Percentiles rank a stretch among this genome's conserved stretches.
Conservation (phyloP, 805 yeast genomes). For the Phaffomyces opuntiae region DNA sequence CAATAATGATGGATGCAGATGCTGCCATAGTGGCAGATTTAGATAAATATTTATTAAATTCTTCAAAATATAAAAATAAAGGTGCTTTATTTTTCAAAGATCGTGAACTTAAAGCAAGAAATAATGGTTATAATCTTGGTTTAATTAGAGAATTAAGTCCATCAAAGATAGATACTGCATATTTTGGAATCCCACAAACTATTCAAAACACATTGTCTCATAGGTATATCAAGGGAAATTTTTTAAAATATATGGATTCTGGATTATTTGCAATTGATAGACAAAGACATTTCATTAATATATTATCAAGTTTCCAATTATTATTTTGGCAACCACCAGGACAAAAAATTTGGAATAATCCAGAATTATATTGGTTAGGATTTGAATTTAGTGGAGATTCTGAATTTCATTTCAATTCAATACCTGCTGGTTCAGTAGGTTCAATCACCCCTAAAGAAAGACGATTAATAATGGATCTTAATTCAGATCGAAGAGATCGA, state of each 20-base stretch:
- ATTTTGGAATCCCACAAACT: constrained; percentile 29
- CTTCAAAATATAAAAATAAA: constrained; percentile 25
- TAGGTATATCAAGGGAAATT: constrained; percentile 32
- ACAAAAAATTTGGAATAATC: constrained; percentile 56
- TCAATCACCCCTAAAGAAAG: constrained; percentile 24
- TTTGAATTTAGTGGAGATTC: constrained; percentile 49
- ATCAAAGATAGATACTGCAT: constrained; percentile 27
- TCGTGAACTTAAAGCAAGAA: constrained; percentile 29
- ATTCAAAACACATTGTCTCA: constrained; percentile 31
- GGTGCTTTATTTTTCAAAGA: constrained; percentile 41
- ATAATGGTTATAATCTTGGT: constrained; percentile 19
- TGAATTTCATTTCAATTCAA: constrained; percentile 40
- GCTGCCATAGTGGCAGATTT: constrained; percentile 36
- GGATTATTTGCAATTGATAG: constrained; percentile 42
- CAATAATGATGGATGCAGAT: constrained; percentile 46
- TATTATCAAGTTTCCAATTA: constrained; percentile 35
- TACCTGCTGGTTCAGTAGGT: constrained; percentile 56
- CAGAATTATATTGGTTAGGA: constrained; percentile 62
- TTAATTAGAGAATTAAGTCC: constrained; percentile 42
- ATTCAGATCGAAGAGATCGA: constrained; percentile 9
- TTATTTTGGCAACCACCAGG: constrained; percentile 34
- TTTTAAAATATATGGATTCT: constrained; percentile 37
- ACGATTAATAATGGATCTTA: constrained; percentile 13
- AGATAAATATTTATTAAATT: constrained; percentile 27
- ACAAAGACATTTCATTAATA: constrained; percentile 40